Base-by-base conservation (phyloP, 768 basidiomycete species). In the Crassisporium funariophilum region DNA sequence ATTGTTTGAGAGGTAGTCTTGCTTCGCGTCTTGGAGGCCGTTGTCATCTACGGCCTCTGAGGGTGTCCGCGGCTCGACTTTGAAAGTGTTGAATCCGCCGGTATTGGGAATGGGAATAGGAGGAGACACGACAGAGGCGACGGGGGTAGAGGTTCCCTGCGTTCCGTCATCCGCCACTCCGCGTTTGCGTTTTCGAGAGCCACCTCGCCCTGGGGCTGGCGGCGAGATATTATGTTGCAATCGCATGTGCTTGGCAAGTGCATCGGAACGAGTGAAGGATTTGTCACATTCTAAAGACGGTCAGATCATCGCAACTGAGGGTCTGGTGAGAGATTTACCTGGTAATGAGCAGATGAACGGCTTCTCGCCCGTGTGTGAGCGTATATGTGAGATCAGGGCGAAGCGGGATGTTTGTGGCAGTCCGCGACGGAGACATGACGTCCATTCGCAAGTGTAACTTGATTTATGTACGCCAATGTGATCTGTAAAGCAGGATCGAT, bases 281-380 rank as follows among this genome's bases (percentile, higher is more conserved):
- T 92, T 94, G 73, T 91, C 91, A 62, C 95, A 98, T 71, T 94
- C 94, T 95, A 45, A 12, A 41, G 25, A 49, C 24, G 36, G 7
- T 27, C 35, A 43, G 19, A 15, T 39, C 10, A 22, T 34, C 12
- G 21, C 31, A 16, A 17, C 20, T 19, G 16, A 41, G 42, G 48
- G 35, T n/a, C 15, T 36, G 46, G 11, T 29, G 43, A 35, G 11
- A 16, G 34, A 64, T 84, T 56, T 49, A 88, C 93, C 92, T 60
- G 90, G 84, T 47, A 81, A 73, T 9, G 82, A 68, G 61, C 94
- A 98, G 17, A 79, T 83, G 60, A 93, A 97, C 0, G 93, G 94
- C 59, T 93, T 93, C 68, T 98, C 94, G 42, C 94, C 94, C 0
- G 94, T 95, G 63, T 98, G 94, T 9, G 88, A 90, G 23, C 94